Evolutionary conservation across 192 early-diverging fungal species (phyloP), one percentile per base, ranked within the genome.

Genomic region (Mortierella claussenii): DNA sequence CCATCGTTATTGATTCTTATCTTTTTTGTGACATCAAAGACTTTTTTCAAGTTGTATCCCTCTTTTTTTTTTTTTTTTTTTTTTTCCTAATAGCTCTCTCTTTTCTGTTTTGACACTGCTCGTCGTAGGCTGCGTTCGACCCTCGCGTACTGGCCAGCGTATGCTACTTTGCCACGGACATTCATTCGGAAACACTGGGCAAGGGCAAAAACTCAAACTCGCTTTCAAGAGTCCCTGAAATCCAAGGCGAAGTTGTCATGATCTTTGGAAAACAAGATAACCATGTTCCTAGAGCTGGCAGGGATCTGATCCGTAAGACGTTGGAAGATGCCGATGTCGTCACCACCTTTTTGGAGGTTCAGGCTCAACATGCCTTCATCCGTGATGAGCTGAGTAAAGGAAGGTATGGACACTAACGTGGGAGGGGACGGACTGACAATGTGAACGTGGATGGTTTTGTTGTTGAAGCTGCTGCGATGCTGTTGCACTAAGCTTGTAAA

Each of bases 311-410:
- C 58, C 75, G 86, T 28, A 68, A 82, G 50, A 80, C 79, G n/a
- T 69, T 90, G 2, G 75, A 80, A 45, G 82, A 87, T 47, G 65
- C 69, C 7, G 76, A 78, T 21, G 81, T 88, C 8, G 78, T 78
- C 13, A 81, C 87, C 21, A 82, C 82, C 4, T 90, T 86, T 75
- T 76, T 79, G 27, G 89, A 90, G 73, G 70, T 86, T 37, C 86
- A 86, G 45, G 85, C 82, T 21, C 88, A 89, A 61, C 89, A 90
- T 62, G 89, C 89, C 20, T 90, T 88, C 59, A 88, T 90, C 49
- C 78, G 89, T 15, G 89, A 90, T 66, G 87, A 89, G 54, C 52
- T 86, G 34, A 78, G 68, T 61, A 90, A 90, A 57, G 88, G 86
- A 23, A 65, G 89, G n/a, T n/a, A n/a, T n/a, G n/a, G n/a, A n/a